Percentiles rank a stretch among this genome's conserved stretches.
phyloP scores from a whole-genome alignment of 1,139 yeast genomes.

The Lodderomyces theae region DNA sequence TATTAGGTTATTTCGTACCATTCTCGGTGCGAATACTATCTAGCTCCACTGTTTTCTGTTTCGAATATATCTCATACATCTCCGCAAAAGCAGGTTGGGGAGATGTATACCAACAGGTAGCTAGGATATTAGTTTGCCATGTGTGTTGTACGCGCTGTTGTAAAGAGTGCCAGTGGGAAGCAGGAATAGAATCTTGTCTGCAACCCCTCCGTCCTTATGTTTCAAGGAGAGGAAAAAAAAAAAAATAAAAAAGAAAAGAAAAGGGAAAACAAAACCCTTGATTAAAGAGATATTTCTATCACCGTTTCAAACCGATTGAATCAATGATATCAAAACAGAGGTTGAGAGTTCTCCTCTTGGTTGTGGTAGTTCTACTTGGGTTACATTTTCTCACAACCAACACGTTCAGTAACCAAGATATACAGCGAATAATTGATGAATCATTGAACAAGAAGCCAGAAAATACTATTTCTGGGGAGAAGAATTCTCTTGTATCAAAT shows the following conservation, averaged over 20 bases:
- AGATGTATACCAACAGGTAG: too few species aligned
- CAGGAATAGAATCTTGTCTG: too few species aligned
- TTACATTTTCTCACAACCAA: slow-evolving; percentile 6
- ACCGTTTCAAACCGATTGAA: not conserved
- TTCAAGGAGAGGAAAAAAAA: not conserved
- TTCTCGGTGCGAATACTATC: too few species aligned
- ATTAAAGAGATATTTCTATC: not conserved
- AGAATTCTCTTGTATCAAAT: slow-evolving; percentile 27
- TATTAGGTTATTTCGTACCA: too few species aligned
- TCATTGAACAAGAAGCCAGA: slow-evolving; percentile 1
- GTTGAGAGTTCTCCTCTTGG: slow-evolving; percentile 7
- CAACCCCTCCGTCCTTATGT: too few species aligned
- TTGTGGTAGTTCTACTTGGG: slow-evolving; percentile 8
- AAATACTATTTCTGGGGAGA: slow-evolving; percentile 25
- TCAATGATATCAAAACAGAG: slow-evolving; percentile 9
- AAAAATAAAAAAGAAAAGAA: not conserved
- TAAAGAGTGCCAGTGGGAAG: too few species aligned
- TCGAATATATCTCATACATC: too few species aligned
- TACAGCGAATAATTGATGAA: slow-evolving; percentile 6
- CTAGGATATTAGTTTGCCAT: too few species aligned
- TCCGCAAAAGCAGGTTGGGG: too few species aligned
- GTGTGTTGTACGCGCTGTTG: too few species aligned
- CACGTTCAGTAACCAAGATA: not conserved
- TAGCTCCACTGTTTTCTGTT: too few species aligned
- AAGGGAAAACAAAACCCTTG: not conserved